Conservation (phyloP, 1,284 basidiomycete species). For the Inonotus obliquus region DNA sequence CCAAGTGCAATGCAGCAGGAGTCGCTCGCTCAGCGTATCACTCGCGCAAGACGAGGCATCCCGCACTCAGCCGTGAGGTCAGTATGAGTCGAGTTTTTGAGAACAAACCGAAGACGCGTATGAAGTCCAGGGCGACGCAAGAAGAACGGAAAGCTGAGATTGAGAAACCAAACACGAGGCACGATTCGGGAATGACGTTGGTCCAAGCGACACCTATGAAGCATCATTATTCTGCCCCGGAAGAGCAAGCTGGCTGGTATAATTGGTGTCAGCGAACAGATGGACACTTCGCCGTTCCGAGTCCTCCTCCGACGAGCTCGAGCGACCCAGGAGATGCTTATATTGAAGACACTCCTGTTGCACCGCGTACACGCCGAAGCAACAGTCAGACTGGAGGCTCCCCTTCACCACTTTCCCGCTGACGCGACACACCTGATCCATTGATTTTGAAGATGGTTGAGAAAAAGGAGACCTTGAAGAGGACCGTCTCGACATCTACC, state of each 20-base stretch:
- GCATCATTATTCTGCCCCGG: background rate
- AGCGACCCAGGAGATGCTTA: background rate
- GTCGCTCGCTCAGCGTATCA: slow-evolving; percentile 61
- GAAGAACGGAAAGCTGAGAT: background rate
- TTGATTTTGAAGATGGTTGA: background rate
- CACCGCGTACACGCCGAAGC: background rate
- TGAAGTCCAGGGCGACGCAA: background rate
- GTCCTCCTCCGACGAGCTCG: slow-evolving; percentile 1
- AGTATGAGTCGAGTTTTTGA: slow-evolving; percentile 71
- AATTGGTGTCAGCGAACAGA: background rate
- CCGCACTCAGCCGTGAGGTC: slow-evolving; percentile 54
- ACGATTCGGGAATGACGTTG: slow-evolving; percentile 6
- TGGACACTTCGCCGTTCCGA: background rate
- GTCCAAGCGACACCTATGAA: slow-evolving; percentile 3
- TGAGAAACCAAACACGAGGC: background rate
- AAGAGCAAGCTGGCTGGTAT: background rate
- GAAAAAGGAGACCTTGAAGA: background rate
- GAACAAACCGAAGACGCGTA: slow-evolving; percentile 21
- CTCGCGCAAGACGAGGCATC: slow-evolving; percentile 48
- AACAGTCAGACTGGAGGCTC: background rate
- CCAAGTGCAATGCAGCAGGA: slow-evolving; percentile 32
- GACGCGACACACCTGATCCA: background rate
- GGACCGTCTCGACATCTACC: background rate
- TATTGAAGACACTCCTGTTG: slow-evolving; percentile 10
- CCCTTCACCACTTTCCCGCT: slow-evolving; percentile 4